Conservation (phyloP, 371 early-diverging fungal genomes). For the Nematocida sp. region DNA sequence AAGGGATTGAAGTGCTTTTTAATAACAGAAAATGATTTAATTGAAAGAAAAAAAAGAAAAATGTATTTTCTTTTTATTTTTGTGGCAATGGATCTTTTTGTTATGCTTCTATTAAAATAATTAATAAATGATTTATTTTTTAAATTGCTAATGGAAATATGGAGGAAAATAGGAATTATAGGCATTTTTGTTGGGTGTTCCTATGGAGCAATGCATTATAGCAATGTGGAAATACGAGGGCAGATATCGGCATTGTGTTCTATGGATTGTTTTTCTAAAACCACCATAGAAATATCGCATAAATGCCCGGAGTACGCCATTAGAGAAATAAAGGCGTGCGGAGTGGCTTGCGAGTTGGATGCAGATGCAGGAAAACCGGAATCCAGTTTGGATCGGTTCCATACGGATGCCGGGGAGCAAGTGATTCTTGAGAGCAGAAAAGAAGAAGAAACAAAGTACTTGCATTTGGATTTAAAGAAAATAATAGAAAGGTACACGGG, state of each 20-base stretch:
- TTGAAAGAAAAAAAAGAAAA: slow-evolving; percentile 43
- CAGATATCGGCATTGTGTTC: not conserved
- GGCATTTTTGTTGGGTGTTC: not conserved
- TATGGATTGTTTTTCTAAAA: slow-evolving; percentile 1
- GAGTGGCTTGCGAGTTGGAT: not conserved
- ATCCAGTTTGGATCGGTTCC: not conserved
- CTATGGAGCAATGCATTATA: not conserved
- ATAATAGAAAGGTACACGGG: slow-evolving; percentile 46
- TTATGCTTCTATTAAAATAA: slow-evolving; percentile 55
- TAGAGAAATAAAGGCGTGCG: not conserved
- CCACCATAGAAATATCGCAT: not conserved
- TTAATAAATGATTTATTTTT: slow-evolving; percentile 48
- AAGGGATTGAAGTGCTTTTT: slow-evolving; percentile 58
- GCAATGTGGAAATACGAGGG: not conserved
- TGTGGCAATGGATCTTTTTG: slow-evolving; percentile 52
- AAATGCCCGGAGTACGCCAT: not conserved
- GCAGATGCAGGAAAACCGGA: not conserved
- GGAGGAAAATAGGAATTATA: not conserved
- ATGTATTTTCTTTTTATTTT: slow-evolving; percentile 63
- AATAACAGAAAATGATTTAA: slow-evolving; percentile 19
- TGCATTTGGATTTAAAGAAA: slow-evolving; percentile 26
- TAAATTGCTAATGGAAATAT: slow-evolving; percentile 4
- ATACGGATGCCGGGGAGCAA: slow-evolving; percentile 20
- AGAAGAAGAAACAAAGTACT: not conserved
- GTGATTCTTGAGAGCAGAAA: not conserved